Evolutionary conservation across 2,329 filamentous ascomycete species (phyloP), one percentile per base, ranked within the genome.

Genomic region (Microthyrium microscopicum): DNA sequence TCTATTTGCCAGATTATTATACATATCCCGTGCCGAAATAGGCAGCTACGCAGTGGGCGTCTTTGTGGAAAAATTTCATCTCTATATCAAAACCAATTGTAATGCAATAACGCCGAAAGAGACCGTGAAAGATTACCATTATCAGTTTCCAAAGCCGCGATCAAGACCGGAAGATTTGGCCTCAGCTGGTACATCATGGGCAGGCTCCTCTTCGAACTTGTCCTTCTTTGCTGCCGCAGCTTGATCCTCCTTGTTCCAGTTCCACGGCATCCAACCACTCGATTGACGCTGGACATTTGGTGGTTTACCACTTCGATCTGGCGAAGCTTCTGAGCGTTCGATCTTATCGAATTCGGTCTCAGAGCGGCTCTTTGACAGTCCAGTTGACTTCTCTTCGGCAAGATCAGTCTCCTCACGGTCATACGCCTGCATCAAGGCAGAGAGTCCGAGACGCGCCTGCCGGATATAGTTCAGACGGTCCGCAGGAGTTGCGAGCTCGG

Each of bases 281-380:
- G n/a, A n/a, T n/a, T n/a, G n/a, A n/a, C n/a, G n/a, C n/a, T n/a
- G n/a, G 35, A 46, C 46, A 41, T 52, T 52, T 16, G 46, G 44
- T 29, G 46, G 41, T 33, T 52, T 46, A 28, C 45, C 43, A 5
- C 50, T 9, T 37, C 47, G 31, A 39, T 41, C 36, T 39, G 43
- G 38, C 40, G 44, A 41, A 40, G 58, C 44, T 48, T 85, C 78
- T 21, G 75, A 53, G 20, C 49, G 73, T 40, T 89, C 79, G 43
- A 91, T 81, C 51, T 82, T 80, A 48, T 92, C 84, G 48, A 94
- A 94, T 45, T 92, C 87, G 15, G 70, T 71, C 50, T 93, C 84
- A 52, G 81, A 91, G 41, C 74, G 73, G 48, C 80, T 87, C 58
- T 87, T 87, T 45, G 71, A 77, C 46, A 92, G 57, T 17, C 26